Evolutionary conservation across 2,329 filamentous ascomycete species (phyloP), one percentile per base, ranked within the genome.

Genomic region (Cladophialophora psammophila): DNA sequence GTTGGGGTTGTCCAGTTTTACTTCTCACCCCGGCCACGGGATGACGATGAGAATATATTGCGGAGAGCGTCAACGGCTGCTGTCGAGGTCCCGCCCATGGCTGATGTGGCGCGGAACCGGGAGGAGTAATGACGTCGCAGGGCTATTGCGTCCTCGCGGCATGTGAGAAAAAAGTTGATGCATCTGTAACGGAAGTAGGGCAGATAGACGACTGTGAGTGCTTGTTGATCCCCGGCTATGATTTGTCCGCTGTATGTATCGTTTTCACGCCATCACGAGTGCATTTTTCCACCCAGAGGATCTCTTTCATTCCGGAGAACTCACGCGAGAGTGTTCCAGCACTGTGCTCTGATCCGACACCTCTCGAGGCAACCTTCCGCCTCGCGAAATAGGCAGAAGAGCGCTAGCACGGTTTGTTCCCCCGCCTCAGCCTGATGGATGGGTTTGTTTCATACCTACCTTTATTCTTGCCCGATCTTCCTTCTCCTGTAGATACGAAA

Each of bases 1-100:
- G 70, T 87, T 26, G 88, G 87, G 2, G 81, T 87, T 0, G 68
- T 88, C 3, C 88, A 90, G 75, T 88, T 87, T 75, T 88, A 90
- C 72, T 81, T 78, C 6, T 82, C 89, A 5, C 54, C 53, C 12
- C 48, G 68, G 50, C 63, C 69, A 8, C 57, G 67, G 59, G 59
- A 71, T n/a, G 60, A 70, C n/a, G 40, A 63, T 12, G 64, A 62
- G 20, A 53, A 55, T 20, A 67, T 67, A 18, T 40, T 67, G 32
- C 65, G 57, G 8, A 50, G 60, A 58, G 60, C 52, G 3, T 48
- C 48, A 7, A 56, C 38, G 26, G 12, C 59, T 10, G 59, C 54
- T 12, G 54, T 66, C 9, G 64, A 66, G 1, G 38, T 36, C n/a
- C 53, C 59, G 32, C 40, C 64, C 18, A 66, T 58, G 53, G 20